Percentiles rank a stretch among this genome's conserved stretches.
These are phyloP conservation scores for Heritiera littoralis DNA, from an alignment of 345 rosid genomes.

Conservation along the genomic window DNA sequence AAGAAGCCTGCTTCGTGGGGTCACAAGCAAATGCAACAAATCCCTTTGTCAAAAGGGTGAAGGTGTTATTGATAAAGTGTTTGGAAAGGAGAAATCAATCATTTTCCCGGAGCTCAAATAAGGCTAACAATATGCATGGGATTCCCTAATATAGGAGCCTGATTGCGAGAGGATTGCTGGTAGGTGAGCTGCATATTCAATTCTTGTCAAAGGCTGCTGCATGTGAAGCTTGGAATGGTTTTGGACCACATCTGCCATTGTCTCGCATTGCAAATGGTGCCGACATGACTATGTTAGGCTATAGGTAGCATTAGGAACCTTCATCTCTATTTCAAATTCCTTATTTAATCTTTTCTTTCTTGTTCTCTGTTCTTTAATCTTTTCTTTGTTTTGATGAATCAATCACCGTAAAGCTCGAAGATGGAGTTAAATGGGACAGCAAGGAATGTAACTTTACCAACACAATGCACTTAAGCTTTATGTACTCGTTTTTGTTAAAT, in stretches of 20 bases:
- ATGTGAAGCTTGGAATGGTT: constrained; percentile 14
- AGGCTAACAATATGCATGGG: constrained; percentile 11
- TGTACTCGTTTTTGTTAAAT: background rate
- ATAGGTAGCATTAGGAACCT: background rate
- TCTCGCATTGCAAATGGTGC: background rate
- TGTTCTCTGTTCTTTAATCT: too few relatives aligned
- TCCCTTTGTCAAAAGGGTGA: background rate
- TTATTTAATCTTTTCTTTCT: too few relatives aligned
- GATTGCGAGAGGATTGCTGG: background rate
- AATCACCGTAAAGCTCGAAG: background rate
- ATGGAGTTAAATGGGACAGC: background rate
- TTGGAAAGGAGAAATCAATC: background rate
- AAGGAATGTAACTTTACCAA: background rate
- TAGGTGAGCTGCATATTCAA: constrained; percentile 19
- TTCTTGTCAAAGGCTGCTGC: constrained; percentile 20
- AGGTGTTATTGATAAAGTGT: background rate
- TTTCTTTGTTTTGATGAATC: background rate
- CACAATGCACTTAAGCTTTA: too few relatives aligned
- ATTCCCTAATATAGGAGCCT: constrained; percentile 2
- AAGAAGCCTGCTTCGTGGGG: background rate
- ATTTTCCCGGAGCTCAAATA: background rate
- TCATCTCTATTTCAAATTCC: background rate
- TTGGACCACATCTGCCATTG: constrained; percentile 15
- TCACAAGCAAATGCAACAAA: background rate
- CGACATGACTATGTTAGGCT: constrained; percentile 5